Percentiles rank a stretch among this genome's conserved stretches.
Conservation (phyloP, 306 rosid genomes). For the Gillenia trifoliata region DNA sequence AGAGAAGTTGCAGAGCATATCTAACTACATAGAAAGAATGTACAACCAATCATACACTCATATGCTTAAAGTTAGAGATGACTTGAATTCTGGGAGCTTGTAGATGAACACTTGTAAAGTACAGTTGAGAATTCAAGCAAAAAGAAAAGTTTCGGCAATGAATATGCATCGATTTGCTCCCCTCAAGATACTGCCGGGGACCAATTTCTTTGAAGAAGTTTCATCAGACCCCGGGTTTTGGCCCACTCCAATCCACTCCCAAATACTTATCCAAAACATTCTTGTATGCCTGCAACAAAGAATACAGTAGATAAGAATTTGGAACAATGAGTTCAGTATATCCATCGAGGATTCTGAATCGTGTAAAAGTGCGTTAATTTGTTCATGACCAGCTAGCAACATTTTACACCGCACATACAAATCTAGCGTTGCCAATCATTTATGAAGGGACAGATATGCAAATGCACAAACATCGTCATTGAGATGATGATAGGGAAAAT, state of each 20-base stretch:
- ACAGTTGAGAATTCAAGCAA: slow-evolving; percentile 18
- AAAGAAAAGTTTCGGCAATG: slow-evolving; percentile 37
- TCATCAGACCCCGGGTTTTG: slow-evolving; percentile 44
- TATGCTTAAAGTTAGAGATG: slow-evolving; percentile 30
- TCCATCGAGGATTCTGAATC: background rate
- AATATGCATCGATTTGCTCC: slow-evolving; percentile 58
- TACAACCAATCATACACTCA: slow-evolving; percentile 23
- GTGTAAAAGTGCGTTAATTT: background rate
- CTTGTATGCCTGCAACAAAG: slow-evolving; percentile 65
- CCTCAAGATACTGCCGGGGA: slow-evolving; percentile 37
- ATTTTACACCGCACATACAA: slow-evolving; percentile 15
- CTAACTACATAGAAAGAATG: background rate
- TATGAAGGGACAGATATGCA: slow-evolving; percentile 36
- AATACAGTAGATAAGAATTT: background rate
- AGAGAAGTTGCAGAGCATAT: slow-evolving; percentile 6
- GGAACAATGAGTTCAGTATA: no score
- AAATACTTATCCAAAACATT: slow-evolving; percentile 75
- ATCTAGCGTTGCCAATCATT: slow-evolving; percentile 9
- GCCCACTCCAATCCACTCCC: slow-evolving; percentile 63
- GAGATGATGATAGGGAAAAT: slow-evolving; percentile 33
- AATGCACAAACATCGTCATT: slow-evolving; percentile 33
- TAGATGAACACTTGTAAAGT: slow-evolving; percentile 31
- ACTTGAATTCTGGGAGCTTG: slow-evolving; percentile 31
- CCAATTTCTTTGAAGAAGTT: slow-evolving; percentile 38
- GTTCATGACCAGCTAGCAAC: slow-evolving; percentile 12